Conservation (phyloP, 2,329 filamentous ascomycete genomes). For the Tolypocladium sp. region DNA sequence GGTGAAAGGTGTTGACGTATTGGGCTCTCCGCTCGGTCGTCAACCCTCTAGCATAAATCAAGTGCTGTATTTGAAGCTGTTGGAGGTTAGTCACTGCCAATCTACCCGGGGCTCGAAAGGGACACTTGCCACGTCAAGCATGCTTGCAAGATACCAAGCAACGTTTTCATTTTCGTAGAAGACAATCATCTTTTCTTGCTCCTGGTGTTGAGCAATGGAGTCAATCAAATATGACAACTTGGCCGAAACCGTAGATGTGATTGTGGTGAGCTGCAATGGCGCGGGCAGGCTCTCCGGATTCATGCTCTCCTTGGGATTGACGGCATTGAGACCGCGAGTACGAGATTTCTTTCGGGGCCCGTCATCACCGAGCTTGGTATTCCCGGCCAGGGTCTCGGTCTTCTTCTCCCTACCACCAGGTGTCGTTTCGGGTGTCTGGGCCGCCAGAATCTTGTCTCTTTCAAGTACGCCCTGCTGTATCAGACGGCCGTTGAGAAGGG, state of each 20-base stretch:
- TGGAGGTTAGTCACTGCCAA: conserved; percentile 3
- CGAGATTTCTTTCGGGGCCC: conserved; percentile 20
- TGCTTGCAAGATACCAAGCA: conserved; percentile 76
- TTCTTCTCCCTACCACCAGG: conserved; percentile 5
- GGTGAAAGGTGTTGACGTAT: conserved; percentile 73
- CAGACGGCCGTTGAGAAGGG: conserved; percentile 37
- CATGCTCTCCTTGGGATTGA: conserved; percentile 10
- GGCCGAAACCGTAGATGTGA: conserved; percentile 74
- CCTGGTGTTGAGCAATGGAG: conserved; percentile 57
- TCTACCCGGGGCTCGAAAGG: background rate
- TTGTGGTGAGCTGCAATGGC: conserved; percentile 47
- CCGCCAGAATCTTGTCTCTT: conserved; percentile 19
- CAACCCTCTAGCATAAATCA: conserved; percentile 60
- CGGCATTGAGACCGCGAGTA: conserved; percentile 15
- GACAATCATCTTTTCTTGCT: conserved; percentile 75
- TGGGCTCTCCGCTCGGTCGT: conserved; percentile 54
- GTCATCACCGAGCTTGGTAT: conserved; percentile 32
- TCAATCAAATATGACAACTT: conserved; percentile 84
- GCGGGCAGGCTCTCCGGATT: conserved; percentile 19
- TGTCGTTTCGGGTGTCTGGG: conserved; percentile 5
- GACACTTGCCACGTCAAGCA: conserved; percentile 58
- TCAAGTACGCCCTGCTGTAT: conserved; percentile 29
- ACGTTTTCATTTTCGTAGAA: conserved; percentile 88
- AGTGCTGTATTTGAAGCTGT: conserved; percentile 46
- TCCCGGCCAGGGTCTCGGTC: conserved; percentile 26